These are phyloP conservation scores for Trapa bicornis DNA, from an alignment of 345 rosid genomes.

Conservation along the genomic window DNA sequence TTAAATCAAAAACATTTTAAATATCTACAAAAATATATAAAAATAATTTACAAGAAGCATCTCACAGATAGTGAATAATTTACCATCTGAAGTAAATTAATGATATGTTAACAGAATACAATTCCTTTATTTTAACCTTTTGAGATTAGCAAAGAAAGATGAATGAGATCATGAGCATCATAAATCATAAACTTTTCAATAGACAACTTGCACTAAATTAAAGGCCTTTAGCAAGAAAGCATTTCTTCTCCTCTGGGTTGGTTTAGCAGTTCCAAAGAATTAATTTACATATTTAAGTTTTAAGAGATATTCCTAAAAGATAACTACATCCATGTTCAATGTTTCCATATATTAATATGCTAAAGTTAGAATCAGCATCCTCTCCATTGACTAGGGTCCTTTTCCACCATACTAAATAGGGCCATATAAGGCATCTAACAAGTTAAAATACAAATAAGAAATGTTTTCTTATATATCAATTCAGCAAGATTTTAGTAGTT, in stretches of 20 bases:
- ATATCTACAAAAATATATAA: background rate
- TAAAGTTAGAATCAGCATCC: background rate
- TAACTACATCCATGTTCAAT: background rate
- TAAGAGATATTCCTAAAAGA: background rate
- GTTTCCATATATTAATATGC: background rate
- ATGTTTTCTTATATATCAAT: background rate
- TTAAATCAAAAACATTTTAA: background rate
- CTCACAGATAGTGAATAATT: background rate
- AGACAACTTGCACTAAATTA: background rate
- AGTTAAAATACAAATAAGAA: background rate
- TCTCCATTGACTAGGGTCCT: background rate
- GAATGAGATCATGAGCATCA: background rate
- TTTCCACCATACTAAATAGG: background rate
- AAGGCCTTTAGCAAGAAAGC: background rate
- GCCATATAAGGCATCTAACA: background rate
- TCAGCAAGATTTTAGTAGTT: background rate
- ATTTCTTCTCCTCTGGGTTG: background rate
- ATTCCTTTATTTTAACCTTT: background rate
- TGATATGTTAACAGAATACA: background rate
- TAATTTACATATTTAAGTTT: background rate
- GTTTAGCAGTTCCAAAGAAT: background rate
- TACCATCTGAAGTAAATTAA: background rate
- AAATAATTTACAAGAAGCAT: background rate
- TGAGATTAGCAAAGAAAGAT: background rate
- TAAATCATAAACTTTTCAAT: background rate